Evolutionary conservation across 1,284 basidiomycete genomes (phyloP).

Genomic region (Schizophyllum amplum): DNA sequence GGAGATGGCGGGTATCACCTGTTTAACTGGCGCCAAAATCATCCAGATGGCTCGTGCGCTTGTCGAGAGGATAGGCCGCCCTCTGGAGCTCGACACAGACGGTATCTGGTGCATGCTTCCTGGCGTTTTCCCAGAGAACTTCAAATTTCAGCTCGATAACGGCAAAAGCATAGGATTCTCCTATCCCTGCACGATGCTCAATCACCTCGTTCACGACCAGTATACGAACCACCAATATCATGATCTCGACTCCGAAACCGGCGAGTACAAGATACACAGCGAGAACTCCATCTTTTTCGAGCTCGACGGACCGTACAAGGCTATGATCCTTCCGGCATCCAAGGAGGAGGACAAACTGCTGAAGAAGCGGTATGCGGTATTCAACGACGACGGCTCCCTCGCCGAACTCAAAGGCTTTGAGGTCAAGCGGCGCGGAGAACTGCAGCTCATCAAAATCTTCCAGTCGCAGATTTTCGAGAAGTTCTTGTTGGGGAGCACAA

Average conservation of each 20-base stretch:
- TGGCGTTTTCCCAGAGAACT: slow-evolving; percentile 96
- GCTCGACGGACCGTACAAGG: slow-evolving; percentile 96
- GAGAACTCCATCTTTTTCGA: slow-evolving; percentile 99
- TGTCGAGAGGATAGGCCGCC: slow-evolving; percentile 96
- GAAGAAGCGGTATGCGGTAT: slow-evolving; percentile 99
- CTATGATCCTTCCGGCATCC: slow-evolving; percentile 98
- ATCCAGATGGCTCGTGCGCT: slow-evolving; percentile 99
- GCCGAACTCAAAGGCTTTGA: slow-evolving; percentile 99
- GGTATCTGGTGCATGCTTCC: slow-evolving; percentile 99
- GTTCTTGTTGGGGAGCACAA: slow-evolving; percentile 88
- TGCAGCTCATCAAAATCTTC: slow-evolving; percentile 99
- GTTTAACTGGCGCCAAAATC: slow-evolving; percentile 96
- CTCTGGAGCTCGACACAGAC: slow-evolving; percentile 96
- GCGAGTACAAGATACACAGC: slow-evolving; percentile 81
- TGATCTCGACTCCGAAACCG: slow-evolving; percentile 79
- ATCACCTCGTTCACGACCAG: slow-evolving; percentile 91
- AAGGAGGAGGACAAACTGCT: slow-evolving; percentile 99
- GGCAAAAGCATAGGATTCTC: slow-evolving; percentile 90
- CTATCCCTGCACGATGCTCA: slow-evolving; percentile 99
- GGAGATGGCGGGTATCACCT: slow-evolving; percentile 99
- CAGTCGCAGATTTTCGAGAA: slow-evolving; percentile 98
- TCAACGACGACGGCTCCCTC: slow-evolving; percentile 94
- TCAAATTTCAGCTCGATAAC: slow-evolving; percentile 85
- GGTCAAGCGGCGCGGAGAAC: slow-evolving; percentile 95
- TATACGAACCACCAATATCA: slow-evolving; percentile 99